Evolutionary conservation across 257 asterid genomes (phyloP).

Genomic region (Jacaranda mimosifolia): DNA sequence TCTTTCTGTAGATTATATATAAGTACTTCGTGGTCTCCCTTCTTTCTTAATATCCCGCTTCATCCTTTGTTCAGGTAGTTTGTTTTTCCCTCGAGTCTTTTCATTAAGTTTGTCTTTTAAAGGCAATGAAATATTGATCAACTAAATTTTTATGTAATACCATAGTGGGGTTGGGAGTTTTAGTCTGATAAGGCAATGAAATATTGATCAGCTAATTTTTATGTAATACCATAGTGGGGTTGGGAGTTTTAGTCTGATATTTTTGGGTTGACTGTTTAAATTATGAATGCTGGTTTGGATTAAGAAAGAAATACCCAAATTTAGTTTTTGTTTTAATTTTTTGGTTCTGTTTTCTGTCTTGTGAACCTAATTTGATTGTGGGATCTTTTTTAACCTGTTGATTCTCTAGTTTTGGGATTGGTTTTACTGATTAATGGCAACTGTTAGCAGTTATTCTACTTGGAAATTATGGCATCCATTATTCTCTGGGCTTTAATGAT

Average conservation of each 20-base stretch:
- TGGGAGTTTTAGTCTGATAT: not conserved
- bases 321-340: not conserved
- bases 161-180: not conserved
- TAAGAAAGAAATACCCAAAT: not conserved
- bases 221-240: not conserved
- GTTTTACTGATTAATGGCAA: not conserved
- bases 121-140: slow-evolving; percentile 6
- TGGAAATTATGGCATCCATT: not conserved
- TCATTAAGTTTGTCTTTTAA: not conserved
- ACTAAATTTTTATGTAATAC: not conserved
- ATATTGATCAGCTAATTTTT: not conserved
- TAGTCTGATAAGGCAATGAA: not conserved
- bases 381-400: not conserved
- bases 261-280: not conserved
- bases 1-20: not conserved
- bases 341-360: not conserved
- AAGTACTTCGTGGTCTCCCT: not conserved
- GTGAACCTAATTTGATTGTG: slow-evolving; percentile 27
- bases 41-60: not conserved
- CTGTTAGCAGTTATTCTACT: not conserved
- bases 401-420: not conserved
- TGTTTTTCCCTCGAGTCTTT: slow-evolving; percentile 5
- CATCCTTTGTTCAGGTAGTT: slow-evolving; percentile 36
- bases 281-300: not conserved
- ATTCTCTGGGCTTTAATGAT: not conserved